Percentiles rank a stretch among this genome's conserved stretches.
These are phyloP conservation scores for Hemerocallis citrina DNA, from an alignment of 106 monocot species.

Conservation along the genomic window DNA sequence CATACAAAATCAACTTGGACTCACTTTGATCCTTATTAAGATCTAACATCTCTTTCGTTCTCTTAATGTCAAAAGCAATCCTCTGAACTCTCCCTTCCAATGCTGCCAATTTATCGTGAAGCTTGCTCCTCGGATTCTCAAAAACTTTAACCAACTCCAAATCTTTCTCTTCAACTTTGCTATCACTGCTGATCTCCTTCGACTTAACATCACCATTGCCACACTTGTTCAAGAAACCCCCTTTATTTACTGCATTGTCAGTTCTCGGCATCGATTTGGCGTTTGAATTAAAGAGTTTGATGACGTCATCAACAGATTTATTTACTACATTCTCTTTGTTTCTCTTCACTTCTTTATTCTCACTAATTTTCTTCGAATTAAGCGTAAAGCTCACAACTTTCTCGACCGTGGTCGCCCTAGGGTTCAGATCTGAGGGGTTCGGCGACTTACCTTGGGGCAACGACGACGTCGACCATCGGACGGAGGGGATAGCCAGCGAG, in stretches of 20 bases:
- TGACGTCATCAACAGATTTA: no score
- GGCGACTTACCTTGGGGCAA: constrained; percentile 51
- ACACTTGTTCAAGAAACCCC: neutral
- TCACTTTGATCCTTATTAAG: constrained; percentile 41
- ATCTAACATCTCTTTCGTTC: constrained; percentile 92
- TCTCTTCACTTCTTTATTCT: no score
- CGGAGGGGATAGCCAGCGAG: constrained; percentile 17
- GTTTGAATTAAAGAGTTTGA: no score
- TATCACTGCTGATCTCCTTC: neutral
- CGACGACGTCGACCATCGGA: constrained; percentile 82
- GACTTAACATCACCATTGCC: neutral
- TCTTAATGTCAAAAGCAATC: constrained; percentile 86
- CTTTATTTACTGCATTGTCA: neutral
- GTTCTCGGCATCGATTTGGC: no score
- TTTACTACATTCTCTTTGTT: no score
- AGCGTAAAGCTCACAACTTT: neutral
- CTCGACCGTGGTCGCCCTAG: constrained; percentile 1
- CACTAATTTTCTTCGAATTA: neutral
- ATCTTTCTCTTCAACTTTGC: neutral
- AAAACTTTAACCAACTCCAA: constrained; percentile 24
- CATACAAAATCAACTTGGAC: constrained; percentile 67
- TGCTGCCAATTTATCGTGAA: constrained; percentile 83
- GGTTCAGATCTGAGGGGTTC: constrained; percentile 20
- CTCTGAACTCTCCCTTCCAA: constrained; percentile 87
- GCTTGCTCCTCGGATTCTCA: constrained; percentile 46